These are phyloP conservation scores for Chloromonas sp. DNA, from an alignment of 163 green algal genomes.

Conservation along the genomic window DNA sequence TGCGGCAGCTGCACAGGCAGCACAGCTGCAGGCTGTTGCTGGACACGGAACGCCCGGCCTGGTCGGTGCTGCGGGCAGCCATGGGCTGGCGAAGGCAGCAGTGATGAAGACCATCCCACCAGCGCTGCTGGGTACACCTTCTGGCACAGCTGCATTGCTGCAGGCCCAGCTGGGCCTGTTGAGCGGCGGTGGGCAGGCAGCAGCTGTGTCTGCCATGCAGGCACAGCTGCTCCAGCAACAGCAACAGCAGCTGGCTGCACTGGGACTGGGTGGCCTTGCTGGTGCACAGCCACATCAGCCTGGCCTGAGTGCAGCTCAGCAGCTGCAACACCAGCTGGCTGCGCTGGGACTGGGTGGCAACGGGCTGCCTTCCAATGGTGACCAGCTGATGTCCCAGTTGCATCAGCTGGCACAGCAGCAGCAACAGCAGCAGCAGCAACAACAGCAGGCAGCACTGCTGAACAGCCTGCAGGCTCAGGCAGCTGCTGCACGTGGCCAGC, in stretches of 20 bases:
- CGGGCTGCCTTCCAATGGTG: neutral
- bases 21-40: neutral
- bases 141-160: slow-evolving; percentile 3
- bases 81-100: neutral
- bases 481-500: neutral
- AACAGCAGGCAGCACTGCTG: slow-evolving; percentile 9
- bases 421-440: slow-evolving; percentile 12
- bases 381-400: neutral
- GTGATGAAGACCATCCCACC: neutral
- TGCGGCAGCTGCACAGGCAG: neutral
- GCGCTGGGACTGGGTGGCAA: slow-evolving; percentile 4
- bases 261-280: neutral
- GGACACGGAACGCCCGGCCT: slow-evolving; percentile 15
- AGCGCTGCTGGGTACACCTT: neutral
- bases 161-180: neutral
- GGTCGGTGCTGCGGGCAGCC: neutral
- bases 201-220: neutral
- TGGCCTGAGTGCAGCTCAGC: neutral
- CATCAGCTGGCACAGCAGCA: slow-evolving; percentile 2
- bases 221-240: slow-evolving; percentile 15
- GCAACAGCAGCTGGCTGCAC: slow-evolving; percentile 15
- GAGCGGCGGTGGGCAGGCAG: neutral
- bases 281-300: neutral
- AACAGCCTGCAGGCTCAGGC: neutral
- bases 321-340: slow-evolving; percentile 13